Evolutionary conservation across 371 early-diverging fungal genomes (phyloP), one percentile per base, ranked within the genome.

Genomic region (Mucor racemosus): DNA sequence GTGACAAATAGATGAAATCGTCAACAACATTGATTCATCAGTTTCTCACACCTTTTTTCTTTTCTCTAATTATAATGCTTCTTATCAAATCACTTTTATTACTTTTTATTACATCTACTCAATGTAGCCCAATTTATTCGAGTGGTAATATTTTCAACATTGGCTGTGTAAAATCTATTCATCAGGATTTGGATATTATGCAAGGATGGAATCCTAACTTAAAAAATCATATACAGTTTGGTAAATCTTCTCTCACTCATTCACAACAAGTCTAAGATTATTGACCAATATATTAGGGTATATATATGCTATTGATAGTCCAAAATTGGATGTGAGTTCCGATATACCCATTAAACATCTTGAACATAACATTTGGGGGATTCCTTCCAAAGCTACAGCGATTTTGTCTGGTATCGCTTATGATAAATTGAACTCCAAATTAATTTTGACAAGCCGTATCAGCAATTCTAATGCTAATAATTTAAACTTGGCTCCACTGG

Each of bases 161-260:
- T 15, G 58, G 58, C 7, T 67, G 68, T 35, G 31, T 31, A 62
- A 17, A 38, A 13, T n/a, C 58, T 0, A 41, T 62, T 6, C 34
- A 62, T 15, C 58, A 66, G 44, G 36, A 33, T 0, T 41, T 66
- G n/a, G 40, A 50, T 26, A 38, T 21, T 11, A 19, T 26, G 11
- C 71, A 66, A 62, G 62, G 54, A 31, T 19, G 53, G 10, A 58
- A 38, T 19, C 63, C 58, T 4, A 26, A 66, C 15, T 17, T 44
- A 14, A 58, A 36, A 0, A 41, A 26, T 1, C 14, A 26, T 14
- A 5, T 14, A 3, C 14, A 53, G 7, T 66, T 66, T 62, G 71
- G 71, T 66, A 58, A 53, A 50, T 39, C 21, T 34, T 5, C 13
- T 21, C 9, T 15, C 7, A 15, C 11, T 38, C 4, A 48, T 31